A percentile compares a stretch with the other conserved stretches of the same genome.
Evolutionary conservation across 2,329 filamentous ascomycete genomes (phyloP).

Genomic region (Sporothrix schenckii): DNA sequence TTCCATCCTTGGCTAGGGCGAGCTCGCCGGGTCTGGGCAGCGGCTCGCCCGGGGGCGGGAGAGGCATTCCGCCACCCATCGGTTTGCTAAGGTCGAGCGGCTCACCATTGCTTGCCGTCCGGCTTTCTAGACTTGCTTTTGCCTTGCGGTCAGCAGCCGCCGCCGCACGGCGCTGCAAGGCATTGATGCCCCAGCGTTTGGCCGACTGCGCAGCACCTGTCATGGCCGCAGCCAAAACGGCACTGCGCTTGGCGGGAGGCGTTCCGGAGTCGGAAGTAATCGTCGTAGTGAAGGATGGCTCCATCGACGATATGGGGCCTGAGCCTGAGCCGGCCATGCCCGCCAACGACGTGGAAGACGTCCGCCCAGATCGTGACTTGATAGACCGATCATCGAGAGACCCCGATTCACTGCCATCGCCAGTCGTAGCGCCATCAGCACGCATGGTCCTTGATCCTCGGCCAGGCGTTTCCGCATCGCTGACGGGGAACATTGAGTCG

Average conservation of each 20-base stretch:
- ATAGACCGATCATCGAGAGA: background rate
- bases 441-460: background rate
- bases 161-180: slow-evolving; percentile 48
- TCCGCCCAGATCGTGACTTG: background rate
- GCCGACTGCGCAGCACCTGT: slow-evolving; percentile 60
- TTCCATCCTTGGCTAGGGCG: background rate
- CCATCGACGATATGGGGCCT: background rate
- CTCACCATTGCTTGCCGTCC: slow-evolving; percentile 31
- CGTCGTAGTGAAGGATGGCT: slow-evolving; percentile 37
- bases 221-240: slow-evolving; percentile 53
- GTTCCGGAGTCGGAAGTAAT: slow-evolving; percentile 35
- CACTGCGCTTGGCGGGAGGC: slow-evolving; percentile 51
- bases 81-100: slow-evolving; percentile 61
- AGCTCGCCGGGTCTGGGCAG: slow-evolving; percentile 63
- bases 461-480: slow-evolving; percentile 18
- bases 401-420: background rate
- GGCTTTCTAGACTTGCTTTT: slow-evolving; percentile 1
- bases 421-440: background rate
- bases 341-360: slow-evolving; percentile 16
- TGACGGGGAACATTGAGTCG: slow-evolving; percentile 18
- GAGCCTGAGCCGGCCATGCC: background rate
- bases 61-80: slow-evolving; percentile 78
- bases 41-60: slow-evolving; percentile 79
- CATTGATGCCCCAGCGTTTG: slow-evolving; percentile 62
- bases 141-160: slow-evolving; percentile 30